Evolutionary conservation across 768 basidiomycete genomes (phyloP), one percentile per base, ranked within the genome.

Genomic region (Rhodotorula kratochvilovae): DNA sequence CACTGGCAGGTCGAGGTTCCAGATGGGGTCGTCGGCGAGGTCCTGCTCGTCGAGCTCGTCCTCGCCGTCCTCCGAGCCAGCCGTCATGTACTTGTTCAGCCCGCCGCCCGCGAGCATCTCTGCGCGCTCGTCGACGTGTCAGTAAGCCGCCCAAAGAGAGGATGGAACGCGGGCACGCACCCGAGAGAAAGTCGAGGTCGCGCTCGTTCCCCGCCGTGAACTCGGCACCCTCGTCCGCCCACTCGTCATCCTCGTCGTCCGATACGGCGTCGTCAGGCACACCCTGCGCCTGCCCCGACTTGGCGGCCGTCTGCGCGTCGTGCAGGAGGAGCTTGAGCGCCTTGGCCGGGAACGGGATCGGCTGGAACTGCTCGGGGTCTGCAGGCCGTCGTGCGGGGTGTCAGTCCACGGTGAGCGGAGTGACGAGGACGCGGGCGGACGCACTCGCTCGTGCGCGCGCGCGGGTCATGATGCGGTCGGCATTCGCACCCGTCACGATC

Each of bases 401-500:
- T 21, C 19, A 21, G 21, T 7, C 35, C 23, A 11, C n/a, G 35
- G 25, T 27, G 35, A 7, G 19, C 17, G 23, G 5, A 16, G 57
- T 42, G 16, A 23, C 21, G 35, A n/a, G 27, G 39, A 27, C 1
- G 5, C 21, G 51, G 17, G 36, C 42, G 43, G 70, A 81, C 89
- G 80, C 81, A 96, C 94, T 89, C 74, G 84, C 85, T 82, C 87
- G 90, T 61, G 96, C 91, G 77, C 87, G 85, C 43, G 95, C 95
- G 71, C 96, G 87, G 59, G 96, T 98, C 90, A 97, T 92, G 80
- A 98, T 97, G 93, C 92, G 89, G 80, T 94, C 85, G 75, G 86
- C 85, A 39, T 90, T 91, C 75, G 88, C 87, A 4, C 87, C 86
- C 67, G 86, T 88, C 65, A 98, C 84, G 57, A 98, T 88, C 68